A percentile compares a stretch with the other conserved stretches of the same genome.
These are phyloP conservation scores for Phycomyces blakesleeanus DNA, from an alignment of 192 early-diverging fungal genomes.

Conservation along the genomic window DNA sequence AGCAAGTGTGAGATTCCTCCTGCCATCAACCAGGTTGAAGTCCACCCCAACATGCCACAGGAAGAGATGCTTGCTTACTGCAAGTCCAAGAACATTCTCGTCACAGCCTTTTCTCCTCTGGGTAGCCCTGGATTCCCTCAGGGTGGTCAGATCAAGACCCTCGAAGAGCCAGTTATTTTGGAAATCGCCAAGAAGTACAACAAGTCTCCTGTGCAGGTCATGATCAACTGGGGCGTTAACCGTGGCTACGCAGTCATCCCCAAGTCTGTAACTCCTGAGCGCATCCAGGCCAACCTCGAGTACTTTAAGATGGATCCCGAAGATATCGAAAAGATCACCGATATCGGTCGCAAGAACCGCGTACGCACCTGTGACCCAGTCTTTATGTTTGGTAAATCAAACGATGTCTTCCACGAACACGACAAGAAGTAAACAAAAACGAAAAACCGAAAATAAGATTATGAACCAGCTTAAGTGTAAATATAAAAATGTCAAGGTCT, in stretches of 20 bases:
- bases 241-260: conserved; percentile 57
- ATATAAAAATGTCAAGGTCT: neutral
- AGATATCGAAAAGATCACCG: conserved; percentile 26
- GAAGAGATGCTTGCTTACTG: conserved; percentile 60
- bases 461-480: too few relatives aligned
- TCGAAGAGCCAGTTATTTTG: conserved; percentile 11
- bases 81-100: conserved; percentile 50
- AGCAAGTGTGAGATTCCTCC: conserved; percentile 60
- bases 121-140: conserved; percentile 36
- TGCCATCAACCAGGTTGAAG: conserved; percentile 60
- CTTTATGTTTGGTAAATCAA: conserved; percentile 1
- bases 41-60: conserved; percentile 55
- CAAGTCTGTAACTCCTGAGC: conserved; percentile 51
- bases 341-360: conserved; percentile 16
- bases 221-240: conserved; percentile 55
- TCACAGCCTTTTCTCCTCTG: conserved; percentile 74
- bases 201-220: conserved; percentile 49
- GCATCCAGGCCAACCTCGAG: conserved; percentile 54
- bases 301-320: conserved; percentile 34
- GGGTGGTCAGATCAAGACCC: conserved; percentile 2
- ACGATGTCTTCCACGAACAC: conserved; percentile 2
- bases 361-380: conserved; percentile 6
- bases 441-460: too few relatives aligned
- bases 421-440: neutral
- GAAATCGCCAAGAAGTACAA: conserved; percentile 43